Evolutionary conservation across 2,329 filamentous ascomycete species (phyloP).

Genomic region (Talaromyces sp.): DNA sequence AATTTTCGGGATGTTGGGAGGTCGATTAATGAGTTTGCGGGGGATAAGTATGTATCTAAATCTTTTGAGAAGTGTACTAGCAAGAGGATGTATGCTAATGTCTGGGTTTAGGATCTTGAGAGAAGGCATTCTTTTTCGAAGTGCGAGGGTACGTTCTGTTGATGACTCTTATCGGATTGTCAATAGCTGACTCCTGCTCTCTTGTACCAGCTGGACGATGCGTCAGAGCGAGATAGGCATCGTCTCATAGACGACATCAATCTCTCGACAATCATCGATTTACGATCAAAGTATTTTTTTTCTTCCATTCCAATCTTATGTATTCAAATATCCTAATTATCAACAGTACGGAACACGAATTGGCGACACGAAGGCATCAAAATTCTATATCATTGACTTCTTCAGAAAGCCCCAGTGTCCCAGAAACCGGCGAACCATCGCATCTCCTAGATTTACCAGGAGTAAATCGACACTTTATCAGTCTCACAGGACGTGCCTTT

Average conservation of each 20-base stretch:
- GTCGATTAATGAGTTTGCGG: slow-evolving; percentile 58
- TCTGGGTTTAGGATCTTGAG: slow-evolving; percentile 41
- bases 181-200: no score
- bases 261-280: slow-evolving; percentile 69
- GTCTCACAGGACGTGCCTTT: slow-evolving; percentile 67
- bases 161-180: no score
- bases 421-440: slow-evolving; percentile 48
- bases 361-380: slow-evolving; percentile 59
- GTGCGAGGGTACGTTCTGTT: slow-evolving; percentile 54
- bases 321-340: slow-evolving; percentile 1
- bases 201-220: slow-evolving; percentile 55
- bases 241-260: slow-evolving; percentile 56
- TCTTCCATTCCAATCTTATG: slow-evolving; percentile 14
- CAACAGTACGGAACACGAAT: slow-evolving; percentile 64
- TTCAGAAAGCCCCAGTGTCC: slow-evolving; percentile 26
- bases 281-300: slow-evolving; percentile 63
- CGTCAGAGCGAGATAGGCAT: slow-evolving; percentile 59
- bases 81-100: slow-evolving; percentile 1
- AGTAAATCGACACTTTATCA: slow-evolving; percentile 61
- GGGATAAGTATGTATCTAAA: slow-evolving; percentile 45
- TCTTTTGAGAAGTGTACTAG: neutral
- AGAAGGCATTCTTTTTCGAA: slow-evolving; percentile 63
- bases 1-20: slow-evolving; percentile 75
- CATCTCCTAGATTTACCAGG: slow-evolving; percentile 59
- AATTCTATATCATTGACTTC: slow-evolving; percentile 23